Evolutionary conservation across 2,329 filamentous ascomycete genomes (phyloP).

Genomic region (Trichocomaceae sp.): DNA sequence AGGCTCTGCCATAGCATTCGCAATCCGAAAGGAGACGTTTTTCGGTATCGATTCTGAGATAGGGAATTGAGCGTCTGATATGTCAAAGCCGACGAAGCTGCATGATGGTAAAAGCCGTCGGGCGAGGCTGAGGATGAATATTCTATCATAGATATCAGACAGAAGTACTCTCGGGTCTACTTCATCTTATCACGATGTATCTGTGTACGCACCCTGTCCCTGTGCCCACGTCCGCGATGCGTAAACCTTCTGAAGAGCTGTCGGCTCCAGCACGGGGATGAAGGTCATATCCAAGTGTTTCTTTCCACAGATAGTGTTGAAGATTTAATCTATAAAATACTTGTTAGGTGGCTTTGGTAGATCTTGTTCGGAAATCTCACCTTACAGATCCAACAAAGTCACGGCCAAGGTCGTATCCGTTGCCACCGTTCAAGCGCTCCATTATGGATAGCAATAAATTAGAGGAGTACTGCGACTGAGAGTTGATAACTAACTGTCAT

Average conservation of each 20-base stretch:
- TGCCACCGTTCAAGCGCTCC: constrained; percentile 1
- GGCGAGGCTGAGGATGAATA: constrained; percentile 3
- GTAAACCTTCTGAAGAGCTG: background rate
- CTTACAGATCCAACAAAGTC: constrained; percentile 6
- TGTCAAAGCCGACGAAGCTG: constrained; percentile 5
- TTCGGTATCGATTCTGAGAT: background rate
- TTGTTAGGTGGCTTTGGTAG: background rate
- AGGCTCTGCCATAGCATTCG: background rate
- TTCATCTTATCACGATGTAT: background rate
- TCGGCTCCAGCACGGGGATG: constrained; percentile 1
- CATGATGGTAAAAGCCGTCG: background rate
- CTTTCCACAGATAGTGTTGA: constrained; percentile 7
- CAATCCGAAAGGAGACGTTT: constrained; percentile 1
- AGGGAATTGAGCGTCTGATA: constrained; percentile 3
- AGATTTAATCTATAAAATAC: background rate
- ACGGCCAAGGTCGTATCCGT: constrained; percentile 3
- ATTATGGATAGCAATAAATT: background rate
- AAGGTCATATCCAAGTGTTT: constrained; percentile 3
- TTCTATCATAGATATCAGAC: background rate
- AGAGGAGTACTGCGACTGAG: background rate
- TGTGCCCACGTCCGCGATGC: constrained; percentile 5
- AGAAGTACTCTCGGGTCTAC: background rate
- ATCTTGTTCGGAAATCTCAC: background rate
- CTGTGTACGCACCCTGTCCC: background rate
- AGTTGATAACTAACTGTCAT: background rate